A percentile compares a stretch with the other conserved stretches of the same genome.
Evolutionary conservation across 2,329 filamentous ascomycete species (phyloP).

Genomic region (Colletotrichum falcatum): DNA sequence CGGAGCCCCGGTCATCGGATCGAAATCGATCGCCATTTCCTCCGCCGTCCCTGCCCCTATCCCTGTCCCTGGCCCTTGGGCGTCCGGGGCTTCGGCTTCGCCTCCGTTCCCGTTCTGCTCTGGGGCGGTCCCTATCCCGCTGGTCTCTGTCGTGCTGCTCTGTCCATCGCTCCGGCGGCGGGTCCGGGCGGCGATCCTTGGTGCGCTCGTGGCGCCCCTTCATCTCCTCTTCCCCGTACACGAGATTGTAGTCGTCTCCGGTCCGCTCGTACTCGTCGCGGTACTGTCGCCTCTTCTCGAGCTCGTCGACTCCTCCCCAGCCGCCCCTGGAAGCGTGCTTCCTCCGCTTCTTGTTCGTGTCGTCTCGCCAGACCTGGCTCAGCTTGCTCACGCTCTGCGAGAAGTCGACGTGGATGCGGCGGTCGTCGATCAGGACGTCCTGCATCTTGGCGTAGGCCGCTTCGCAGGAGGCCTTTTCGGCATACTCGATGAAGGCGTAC

Average conservation of each 20-base stretch:
- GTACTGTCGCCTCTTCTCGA: constrained; percentile 94
- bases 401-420: constrained; percentile 98
- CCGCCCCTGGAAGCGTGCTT: constrained; percentile 71
- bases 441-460: constrained; percentile 99
- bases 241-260: constrained; percentile 76
- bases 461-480: constrained; percentile 92
- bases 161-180: constrained; percentile 7
- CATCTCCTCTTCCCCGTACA: constrained; percentile 81
- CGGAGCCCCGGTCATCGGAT: constrained; percentile 33
- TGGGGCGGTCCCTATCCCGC: constrained; percentile 38
- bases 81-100: constrained; percentile 57
- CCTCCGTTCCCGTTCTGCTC: constrained; percentile 47
- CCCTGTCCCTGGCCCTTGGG: constrained; percentile 20
- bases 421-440: constrained; percentile 94
- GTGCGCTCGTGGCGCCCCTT: constrained; percentile 61
- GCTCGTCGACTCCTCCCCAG: constrained; percentile 88
- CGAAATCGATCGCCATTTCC: constrained; percentile 35
- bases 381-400: constrained; percentile 93
- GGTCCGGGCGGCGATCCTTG: constrained; percentile 45
- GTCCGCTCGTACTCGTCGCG: constrained; percentile 67
- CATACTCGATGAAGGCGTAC: constrained; percentile 98
- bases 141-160: constrained; percentile 38
- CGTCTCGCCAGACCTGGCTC: constrained; percentile 88
- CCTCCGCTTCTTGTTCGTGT: constrained; percentile 83
- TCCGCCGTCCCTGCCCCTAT: constrained; percentile 28